Percentiles rank a stretch among this genome's conserved stretches.
Evolutionary conservation across 2,329 filamentous ascomycete genomes (phyloP).

Genomic region (Colletotrichum gloeosporioides): DNA sequence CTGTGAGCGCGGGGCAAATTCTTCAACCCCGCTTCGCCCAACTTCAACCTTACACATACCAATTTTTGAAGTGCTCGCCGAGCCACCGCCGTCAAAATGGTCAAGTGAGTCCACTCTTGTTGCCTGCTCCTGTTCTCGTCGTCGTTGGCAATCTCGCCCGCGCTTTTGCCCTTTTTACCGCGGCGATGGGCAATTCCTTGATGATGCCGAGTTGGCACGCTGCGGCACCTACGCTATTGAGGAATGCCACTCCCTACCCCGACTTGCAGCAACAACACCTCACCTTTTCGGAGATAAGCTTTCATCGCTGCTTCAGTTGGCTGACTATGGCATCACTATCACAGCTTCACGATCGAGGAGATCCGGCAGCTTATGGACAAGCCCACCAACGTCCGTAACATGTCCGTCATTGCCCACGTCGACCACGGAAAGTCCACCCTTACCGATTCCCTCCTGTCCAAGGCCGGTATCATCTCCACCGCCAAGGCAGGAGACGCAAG

Average conservation of each 20-base stretch:
- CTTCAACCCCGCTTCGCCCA: conserved; percentile 50
- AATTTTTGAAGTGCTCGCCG: conserved; percentile 43
- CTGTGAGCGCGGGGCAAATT: conserved; percentile 27
- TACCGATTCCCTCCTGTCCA: conserved; percentile 98
- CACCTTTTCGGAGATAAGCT: conserved; percentile 41
- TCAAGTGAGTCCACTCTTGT: conserved; percentile 79
- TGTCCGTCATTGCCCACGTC: conserved; percentile 99
- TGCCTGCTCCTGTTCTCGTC: neutral
- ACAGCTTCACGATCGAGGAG: conserved; percentile 97
- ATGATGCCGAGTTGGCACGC: neutral
- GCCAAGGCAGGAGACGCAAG: conserved; percentile 95
- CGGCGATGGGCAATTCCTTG: neutral
- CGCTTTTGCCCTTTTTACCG: neutral
- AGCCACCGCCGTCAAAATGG: conserved; percentile 92
- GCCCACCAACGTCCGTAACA: conserved; percentile 84
- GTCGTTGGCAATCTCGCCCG: neutral
- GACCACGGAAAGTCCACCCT: conserved; percentile 99
- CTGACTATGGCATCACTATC: conserved; percentile 59
- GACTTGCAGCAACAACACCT: neutral
- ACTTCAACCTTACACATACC: conserved; percentile 36
- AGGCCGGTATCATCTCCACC: conserved; percentile 98
- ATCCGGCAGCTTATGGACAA: conserved; percentile 81
- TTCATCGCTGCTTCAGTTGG: conserved; percentile 21
- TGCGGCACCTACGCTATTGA: neutral
- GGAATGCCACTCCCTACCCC: conserved; percentile 8